Percentiles rank a stretch among this genome's conserved stretches.
These are phyloP conservation scores for Naganishia onofrii DNA, from an alignment of 768 basidiomycete species.

Conservation along the genomic window DNA sequence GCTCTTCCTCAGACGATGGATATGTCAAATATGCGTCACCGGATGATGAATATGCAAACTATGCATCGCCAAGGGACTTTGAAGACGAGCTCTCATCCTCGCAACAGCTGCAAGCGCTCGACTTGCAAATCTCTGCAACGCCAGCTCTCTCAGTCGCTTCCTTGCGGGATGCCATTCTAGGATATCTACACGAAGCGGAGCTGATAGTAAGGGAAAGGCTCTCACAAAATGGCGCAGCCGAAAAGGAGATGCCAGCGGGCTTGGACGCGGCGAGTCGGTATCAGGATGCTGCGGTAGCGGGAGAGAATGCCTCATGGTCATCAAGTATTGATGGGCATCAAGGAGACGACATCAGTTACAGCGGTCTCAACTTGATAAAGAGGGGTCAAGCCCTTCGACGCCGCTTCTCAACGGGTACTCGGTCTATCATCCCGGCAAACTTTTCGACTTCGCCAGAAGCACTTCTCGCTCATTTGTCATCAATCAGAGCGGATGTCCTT, in stretches of 20 bases:
- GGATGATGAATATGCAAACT: neutral
- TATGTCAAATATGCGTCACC: neutral
- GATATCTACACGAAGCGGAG: slow-evolving; percentile 49
- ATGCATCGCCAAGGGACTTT: slow-evolving; percentile 12
- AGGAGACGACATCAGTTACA: neutral
- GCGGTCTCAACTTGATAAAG: slow-evolving; percentile 16
- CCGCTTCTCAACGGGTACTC: slow-evolving; percentile 23
- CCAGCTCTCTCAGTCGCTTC: slow-evolving; percentile 30
- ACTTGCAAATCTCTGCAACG: slow-evolving; percentile 13
- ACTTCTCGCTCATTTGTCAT: slow-evolving; percentile 39
- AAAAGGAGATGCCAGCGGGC: neutral
- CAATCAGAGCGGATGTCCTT: slow-evolving; percentile 41
- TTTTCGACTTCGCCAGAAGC: slow-evolving; percentile 27
- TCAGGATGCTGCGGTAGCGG: slow-evolving; percentile 20
- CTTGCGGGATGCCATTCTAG: slow-evolving; percentile 45
- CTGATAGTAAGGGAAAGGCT: slow-evolving; percentile 38
- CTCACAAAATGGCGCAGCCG: slow-evolving; percentile 21
- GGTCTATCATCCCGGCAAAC: slow-evolving; percentile 21
- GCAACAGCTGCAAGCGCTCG: slow-evolving; percentile 19
- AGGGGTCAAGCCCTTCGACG: slow-evolving; percentile 20
- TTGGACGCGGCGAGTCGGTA: slow-evolving; percentile 7
- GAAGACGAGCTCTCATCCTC: slow-evolving; percentile 20
- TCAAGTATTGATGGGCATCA: slow-evolving; percentile 7
- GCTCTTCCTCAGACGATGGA: neutral
- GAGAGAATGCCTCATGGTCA: neutral